Evolutionary conservation across 2,329 filamentous ascomycete genomes (phyloP).

Genomic region (Penicillium paneum): DNA sequence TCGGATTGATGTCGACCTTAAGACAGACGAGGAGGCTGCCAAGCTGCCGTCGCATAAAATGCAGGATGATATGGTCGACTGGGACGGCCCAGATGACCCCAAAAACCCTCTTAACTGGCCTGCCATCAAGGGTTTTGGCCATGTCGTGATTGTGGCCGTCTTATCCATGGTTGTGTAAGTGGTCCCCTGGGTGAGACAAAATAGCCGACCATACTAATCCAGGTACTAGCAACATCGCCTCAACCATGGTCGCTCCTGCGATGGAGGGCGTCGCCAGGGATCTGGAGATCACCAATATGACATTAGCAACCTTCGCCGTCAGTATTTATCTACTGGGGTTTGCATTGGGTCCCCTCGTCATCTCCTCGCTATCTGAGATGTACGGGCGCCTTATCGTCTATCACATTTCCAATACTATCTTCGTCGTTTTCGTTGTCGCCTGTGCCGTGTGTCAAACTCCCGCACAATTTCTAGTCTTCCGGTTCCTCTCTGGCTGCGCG

Average conservation of each 20-base stretch:
- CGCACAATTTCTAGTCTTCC: slow-evolving; percentile 18
- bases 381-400: slow-evolving; percentile 50
- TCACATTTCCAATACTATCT: slow-evolving; percentile 54
- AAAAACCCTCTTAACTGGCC: slow-evolving; percentile 32
- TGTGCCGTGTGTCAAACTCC: slow-evolving; percentile 53
- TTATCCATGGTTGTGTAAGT: not conserved
- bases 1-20: not conserved
- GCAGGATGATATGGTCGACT: slow-evolving; percentile 28
- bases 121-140: slow-evolving; percentile 20
- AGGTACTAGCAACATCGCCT: slow-evolving; percentile 47
- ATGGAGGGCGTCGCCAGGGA: slow-evolving; percentile 51
- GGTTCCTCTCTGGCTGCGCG: slow-evolving; percentile 39
- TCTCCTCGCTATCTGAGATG: slow-evolving; percentile 22
- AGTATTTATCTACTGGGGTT: slow-evolving; percentile 64
- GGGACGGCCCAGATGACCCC: slow-evolving; percentile 27
- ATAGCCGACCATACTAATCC: not conserved
- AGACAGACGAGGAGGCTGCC: not conserved
- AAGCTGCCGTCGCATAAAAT: not conserved
- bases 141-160: slow-evolving; percentile 18
- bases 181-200: not conserved
- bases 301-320: slow-evolving; percentile 52
- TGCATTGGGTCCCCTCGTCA: slow-evolving; percentile 31
- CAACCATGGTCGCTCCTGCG: slow-evolving; percentile 58
- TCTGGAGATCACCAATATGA: slow-evolving; percentile 47
- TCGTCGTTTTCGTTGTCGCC: slow-evolving; percentile 42